Evolutionary conservation across 2,329 filamentous ascomycete genomes (phyloP).

Genomic region (Truncatella angustata): DNA sequence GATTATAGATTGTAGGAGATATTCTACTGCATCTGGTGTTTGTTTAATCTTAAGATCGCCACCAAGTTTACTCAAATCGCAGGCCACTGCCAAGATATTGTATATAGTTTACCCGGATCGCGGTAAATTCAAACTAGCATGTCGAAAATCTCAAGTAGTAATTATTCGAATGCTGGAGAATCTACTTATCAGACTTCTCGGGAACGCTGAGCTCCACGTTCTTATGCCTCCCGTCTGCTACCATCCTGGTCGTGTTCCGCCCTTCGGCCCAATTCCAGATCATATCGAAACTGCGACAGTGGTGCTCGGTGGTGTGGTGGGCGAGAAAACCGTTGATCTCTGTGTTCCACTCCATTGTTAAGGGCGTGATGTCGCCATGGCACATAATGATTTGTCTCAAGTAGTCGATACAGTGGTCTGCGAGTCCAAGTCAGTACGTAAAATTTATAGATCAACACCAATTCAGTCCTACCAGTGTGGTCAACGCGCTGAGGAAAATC

Average conservation of each 20-base stretch:
- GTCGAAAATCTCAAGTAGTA: no score
- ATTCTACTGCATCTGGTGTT: no score
- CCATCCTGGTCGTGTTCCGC: background rate
- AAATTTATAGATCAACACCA: background rate
- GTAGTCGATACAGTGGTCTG: background rate
- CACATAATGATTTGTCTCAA: background rate
- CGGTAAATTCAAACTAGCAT: no score
- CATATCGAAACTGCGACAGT: background rate
- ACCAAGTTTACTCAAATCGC: no score
- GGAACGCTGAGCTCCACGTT: background rate
- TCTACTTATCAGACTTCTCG: background rate
- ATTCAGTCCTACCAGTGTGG: no score
- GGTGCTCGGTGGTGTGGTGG: background rate
- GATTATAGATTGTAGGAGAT: no score
- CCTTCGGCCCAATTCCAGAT: background rate
- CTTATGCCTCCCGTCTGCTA: background rate
- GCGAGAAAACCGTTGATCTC: background rate
- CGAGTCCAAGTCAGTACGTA: background rate
- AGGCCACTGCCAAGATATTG: no score
- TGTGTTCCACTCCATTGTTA: background rate
- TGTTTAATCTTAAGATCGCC: no score
- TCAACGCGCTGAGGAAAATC: no score
- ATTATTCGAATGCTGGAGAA: no score
- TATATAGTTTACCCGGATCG: no score
- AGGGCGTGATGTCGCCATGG: constrained; percentile 1